Base-by-base conservation (phyloP, 345 rosid genomes). In the Gynandropsis gynandra region DNA sequence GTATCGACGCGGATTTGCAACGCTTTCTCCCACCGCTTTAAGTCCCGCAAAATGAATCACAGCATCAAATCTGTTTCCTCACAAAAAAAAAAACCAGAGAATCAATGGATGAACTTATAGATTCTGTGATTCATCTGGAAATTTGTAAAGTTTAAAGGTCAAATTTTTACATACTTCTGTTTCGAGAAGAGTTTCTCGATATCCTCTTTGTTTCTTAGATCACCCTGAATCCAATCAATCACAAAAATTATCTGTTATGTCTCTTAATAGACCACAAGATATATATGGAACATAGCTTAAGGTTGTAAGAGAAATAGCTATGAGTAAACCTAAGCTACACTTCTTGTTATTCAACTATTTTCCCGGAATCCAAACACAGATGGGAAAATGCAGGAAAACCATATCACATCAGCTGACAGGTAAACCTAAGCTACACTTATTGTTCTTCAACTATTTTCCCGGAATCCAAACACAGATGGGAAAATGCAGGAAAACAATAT, bases 31-130 rank as follows among this genome's bases (percentile, higher is more conserved):
- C 29, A 89, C 97, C 27, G 97, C 95, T 73, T 92, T 87, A 19
- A 82, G 82, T 43, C 95, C 96, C 72, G 94, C 98, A 67, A 86
- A 86, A 58, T 92, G 98, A 49, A 92, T 84, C 69, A 92, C 98
- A 9, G 93, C 96, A 72, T 92, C 89, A 63, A 76, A 87, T 64
- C 96, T 87, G 70, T 58, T 36, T 20, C 57, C 55, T 15, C 60
- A 33, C 46, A 52, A 44, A 5, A 31, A 37, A 33, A 54, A 56
- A 44, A 16, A 14, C n/a, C 27, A 49, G 8, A 62, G 9, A 38
- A 38, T 58, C 4, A 37, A 50, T 49, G 58, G 34, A 19, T 53
- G 38, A 42, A 0, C 42, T 21, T 20, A 31, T 3, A 60, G 41
- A 15, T 42, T 36, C 1, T 24, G 5, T 24, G 52, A 36, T 21